phyloP scores from a whole-genome alignment of 1,284 basidiomycete species.

The Cystobasidium pallidum region DNA sequence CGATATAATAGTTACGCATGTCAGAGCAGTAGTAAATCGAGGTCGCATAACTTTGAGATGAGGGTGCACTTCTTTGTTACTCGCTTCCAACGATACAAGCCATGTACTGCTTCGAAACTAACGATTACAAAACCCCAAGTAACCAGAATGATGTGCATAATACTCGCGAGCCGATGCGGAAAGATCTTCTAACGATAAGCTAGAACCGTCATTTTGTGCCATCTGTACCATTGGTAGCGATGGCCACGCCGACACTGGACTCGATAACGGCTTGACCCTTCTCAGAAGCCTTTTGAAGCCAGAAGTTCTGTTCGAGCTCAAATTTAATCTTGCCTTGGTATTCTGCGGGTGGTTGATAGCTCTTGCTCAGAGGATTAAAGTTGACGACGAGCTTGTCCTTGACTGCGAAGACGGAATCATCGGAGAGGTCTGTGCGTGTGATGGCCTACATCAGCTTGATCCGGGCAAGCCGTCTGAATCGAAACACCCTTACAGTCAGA shows the following conservation, averaged over 20 bases:
- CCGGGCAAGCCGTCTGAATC: neutral
- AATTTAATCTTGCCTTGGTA: conserved; percentile 47
- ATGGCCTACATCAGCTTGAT: too few species aligned
- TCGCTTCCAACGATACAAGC: neutral
- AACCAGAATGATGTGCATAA: neutral
- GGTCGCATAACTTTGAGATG: too few species aligned
- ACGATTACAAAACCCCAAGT: neutral
- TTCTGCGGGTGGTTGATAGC: conserved; percentile 45
- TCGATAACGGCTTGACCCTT: conserved; percentile 25
- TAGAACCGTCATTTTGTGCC: neutral
- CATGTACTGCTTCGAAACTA: neutral
- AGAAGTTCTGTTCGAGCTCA: conserved; percentile 53
- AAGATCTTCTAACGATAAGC: too few species aligned
- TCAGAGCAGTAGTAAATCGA: too few species aligned
- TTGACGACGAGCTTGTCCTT: conserved; percentile 56
- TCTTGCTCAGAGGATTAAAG: conserved; percentile 49
- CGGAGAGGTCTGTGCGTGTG: conserved; percentile 52
- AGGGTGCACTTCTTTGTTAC: neutral
- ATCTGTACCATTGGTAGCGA: conserved; percentile 28
- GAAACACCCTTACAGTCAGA: conserved; percentile 51
- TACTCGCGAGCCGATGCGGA: too few species aligned
- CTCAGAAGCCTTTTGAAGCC: conserved; percentile 39
- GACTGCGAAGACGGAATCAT: conserved; percentile 58
- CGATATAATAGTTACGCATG: too few species aligned
- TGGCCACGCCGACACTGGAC: conserved; percentile 27